Evolutionary conservation across 2,329 filamentous ascomycete species (phyloP).

Genomic region (Chrysoporthe cubensis): DNA sequence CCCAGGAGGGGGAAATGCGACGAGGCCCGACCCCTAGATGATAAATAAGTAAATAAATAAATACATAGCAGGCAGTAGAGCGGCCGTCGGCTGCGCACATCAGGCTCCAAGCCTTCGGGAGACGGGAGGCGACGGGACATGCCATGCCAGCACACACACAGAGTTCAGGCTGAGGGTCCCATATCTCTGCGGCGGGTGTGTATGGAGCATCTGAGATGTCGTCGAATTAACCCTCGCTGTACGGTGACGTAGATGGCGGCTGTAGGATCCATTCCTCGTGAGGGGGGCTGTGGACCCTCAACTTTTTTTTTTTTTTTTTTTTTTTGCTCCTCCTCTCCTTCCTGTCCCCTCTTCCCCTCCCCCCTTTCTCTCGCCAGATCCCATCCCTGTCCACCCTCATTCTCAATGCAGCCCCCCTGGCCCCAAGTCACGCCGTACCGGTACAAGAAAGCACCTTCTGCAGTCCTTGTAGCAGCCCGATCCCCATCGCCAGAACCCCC

Average conservation of each 20-base stretch:
- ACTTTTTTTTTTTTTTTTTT: neutral
- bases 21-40: neutral
- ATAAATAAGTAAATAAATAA: neutral
- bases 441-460: neutral
- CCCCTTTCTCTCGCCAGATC: no score
- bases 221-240: constrained; percentile 28
- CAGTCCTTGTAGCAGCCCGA: neutral
- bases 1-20: neutral
- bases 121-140: neutral
- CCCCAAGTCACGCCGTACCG: neutral
- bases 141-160: neutral
- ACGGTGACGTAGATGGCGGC: constrained; percentile 25
- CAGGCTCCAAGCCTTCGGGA: neutral
- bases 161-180: constrained; percentile 1
- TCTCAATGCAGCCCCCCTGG: constrained; percentile 1
- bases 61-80: no score
- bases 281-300: neutral
- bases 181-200: constrained; percentile 24
- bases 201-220: constrained; percentile 11
- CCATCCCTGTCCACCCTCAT: neutral
- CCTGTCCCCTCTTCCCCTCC: no score
- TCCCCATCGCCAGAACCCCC: neutral
- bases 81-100: neutral
- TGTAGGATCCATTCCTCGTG: constrained; percentile 1
- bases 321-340: neutral